Conservation (phyloP, 139 green algal species). For the Micromonas commoda region DNA sequence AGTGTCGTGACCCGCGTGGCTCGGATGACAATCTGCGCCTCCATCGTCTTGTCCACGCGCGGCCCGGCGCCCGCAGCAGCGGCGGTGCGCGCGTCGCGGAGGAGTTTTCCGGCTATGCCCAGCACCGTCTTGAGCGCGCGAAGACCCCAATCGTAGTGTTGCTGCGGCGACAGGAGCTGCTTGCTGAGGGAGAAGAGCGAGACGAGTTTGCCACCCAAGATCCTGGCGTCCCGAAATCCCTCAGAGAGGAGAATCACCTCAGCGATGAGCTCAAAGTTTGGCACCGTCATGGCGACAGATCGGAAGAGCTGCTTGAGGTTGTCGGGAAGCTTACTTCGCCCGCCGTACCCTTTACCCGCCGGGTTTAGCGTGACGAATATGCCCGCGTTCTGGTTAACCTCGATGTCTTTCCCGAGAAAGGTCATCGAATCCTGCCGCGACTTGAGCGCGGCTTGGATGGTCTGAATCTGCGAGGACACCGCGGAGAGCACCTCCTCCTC, state of each 20-base stretch:
- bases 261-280: constrained; percentile 71
- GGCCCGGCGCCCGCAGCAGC: background rate
- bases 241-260: constrained; percentile 56
- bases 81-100: constrained; percentile 37
- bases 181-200: constrained; percentile 56
- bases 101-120: constrained; percentile 51
- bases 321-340: constrained; percentile 72
- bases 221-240: constrained; percentile 53
- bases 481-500: constrained; percentile 71
- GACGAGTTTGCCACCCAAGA: constrained; percentile 56
- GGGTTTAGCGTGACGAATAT: constrained; percentile 88
- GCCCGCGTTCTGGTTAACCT: constrained; percentile 60
- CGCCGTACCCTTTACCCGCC: constrained; percentile 69
- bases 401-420: constrained; percentile 59
- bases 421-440: constrained; percentile 43
- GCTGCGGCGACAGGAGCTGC: constrained; percentile 59
- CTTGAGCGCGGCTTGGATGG: constrained; percentile 64
- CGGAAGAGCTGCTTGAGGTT: constrained; percentile 82
- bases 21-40: constrained; percentile 58
- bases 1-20: constrained; percentile 64
- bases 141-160: constrained; percentile 82
- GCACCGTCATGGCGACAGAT: constrained; percentile 66
- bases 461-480: constrained; percentile 73
- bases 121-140: constrained; percentile 53
- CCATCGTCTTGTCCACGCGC: constrained; percentile 19